Conservation (phyloP, 78 protist species). For the Cavenderia fasciculata region DNA sequence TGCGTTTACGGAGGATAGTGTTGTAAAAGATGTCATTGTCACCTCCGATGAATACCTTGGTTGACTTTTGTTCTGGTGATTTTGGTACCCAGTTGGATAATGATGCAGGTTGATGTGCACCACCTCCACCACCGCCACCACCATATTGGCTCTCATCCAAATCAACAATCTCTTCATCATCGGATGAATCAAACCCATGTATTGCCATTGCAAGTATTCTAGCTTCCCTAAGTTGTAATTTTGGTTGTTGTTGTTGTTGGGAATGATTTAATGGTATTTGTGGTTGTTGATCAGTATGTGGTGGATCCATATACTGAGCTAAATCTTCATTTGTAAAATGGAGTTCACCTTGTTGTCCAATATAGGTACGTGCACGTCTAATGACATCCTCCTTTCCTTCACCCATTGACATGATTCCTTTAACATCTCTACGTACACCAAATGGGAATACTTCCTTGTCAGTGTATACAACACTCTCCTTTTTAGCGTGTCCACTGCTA, state of each 20-base stretch:
- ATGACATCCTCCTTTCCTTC: slow-evolving; percentile 70
- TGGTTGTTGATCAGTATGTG: slow-evolving; percentile 1
- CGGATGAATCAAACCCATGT: slow-evolving; percentile 20
- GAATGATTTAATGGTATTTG: neutral
- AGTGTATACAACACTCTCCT: neutral
- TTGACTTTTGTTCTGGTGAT: slow-evolving; percentile 19
- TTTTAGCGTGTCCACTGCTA: neutral
- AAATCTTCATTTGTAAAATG: slow-evolving; percentile 62
- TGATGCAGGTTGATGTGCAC: neutral
- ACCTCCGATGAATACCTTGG: no score
- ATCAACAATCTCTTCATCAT: neutral
- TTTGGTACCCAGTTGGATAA: slow-evolving; percentile 17
- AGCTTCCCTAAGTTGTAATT: no score
- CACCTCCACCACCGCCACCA: no score
- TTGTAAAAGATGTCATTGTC: no score
- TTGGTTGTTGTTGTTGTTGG: neutral
- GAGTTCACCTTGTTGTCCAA: slow-evolving; percentile 33
- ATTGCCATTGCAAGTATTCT: no score
- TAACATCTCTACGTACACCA: slow-evolving; percentile 42
- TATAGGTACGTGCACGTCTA: slow-evolving; percentile 55
- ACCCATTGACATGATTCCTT: slow-evolving; percentile 61
- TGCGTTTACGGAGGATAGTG: no score
- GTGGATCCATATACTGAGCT: slow-evolving; percentile 46
- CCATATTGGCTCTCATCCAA: no score
- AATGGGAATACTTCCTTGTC: slow-evolving; percentile 53